Conservation (phyloP, 495 filamentous ascomycete genomes). For the Extremus antarcticus region DNA sequence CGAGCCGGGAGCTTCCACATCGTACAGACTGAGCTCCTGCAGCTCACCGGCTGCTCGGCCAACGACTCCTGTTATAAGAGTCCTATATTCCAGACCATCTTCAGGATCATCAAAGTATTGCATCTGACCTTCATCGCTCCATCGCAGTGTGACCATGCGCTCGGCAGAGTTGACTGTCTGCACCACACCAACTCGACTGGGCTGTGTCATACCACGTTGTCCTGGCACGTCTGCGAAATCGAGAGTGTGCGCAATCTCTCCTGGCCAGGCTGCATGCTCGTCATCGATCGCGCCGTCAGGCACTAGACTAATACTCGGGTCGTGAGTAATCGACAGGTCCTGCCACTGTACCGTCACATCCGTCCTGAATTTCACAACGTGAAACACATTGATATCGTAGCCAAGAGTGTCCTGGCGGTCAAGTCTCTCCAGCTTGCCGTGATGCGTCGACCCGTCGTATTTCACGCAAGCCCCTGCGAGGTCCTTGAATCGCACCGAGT, state of each 20-base stretch:
- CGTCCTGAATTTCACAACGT: slow-evolving; percentile 37
- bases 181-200: slow-evolving; percentile 45
- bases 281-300: slow-evolving; percentile 41
- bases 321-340: slow-evolving; percentile 40
- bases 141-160: slow-evolving; percentile 44
- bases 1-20: slow-evolving; percentile 37
- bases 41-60: slow-evolving; percentile 34
- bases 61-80: slow-evolving; percentile 28
- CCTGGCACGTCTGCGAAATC: slow-evolving; percentile 21
- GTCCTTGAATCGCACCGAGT: slow-evolving; percentile 45
- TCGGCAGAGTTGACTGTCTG: slow-evolving; percentile 44
- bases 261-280: slow-evolving; percentile 46
- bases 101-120: slow-evolving; percentile 27
- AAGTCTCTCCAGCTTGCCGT: slow-evolving; percentile 32
- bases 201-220: slow-evolving; percentile 18
- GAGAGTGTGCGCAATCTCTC: slow-evolving; percentile 44
- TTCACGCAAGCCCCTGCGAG: slow-evolving; percentile 36
- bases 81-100: slow-evolving; percentile 24
- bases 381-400: slow-evolving; percentile 48
- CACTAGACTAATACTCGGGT: slow-evolving; percentile 34
- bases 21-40: slow-evolving; percentile 49
- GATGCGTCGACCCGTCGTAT: slow-evolving; percentile 31
- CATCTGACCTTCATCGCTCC: slow-evolving; percentile 39
- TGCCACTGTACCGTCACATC: slow-evolving; percentile 49
- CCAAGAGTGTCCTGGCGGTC: slow-evolving; percentile 41